phyloP scores from a whole-genome alignment of 208 protist genomes.

The Lotmaria passim region DNA sequence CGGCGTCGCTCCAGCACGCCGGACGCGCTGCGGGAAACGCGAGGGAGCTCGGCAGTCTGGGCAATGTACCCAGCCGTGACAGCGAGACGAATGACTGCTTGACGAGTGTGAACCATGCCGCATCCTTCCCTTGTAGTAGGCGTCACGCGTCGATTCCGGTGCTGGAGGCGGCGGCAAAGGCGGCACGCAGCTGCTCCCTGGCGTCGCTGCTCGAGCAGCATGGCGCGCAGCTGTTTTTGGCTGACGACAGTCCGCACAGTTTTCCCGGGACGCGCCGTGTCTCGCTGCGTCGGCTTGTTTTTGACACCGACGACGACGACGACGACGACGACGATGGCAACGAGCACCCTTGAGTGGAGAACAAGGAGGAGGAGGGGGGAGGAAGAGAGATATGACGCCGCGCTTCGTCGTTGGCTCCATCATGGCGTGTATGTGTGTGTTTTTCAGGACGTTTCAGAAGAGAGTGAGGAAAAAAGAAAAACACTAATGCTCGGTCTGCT shows the following conservation, averaged over 20 bases:
- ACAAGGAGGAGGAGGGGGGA: too few species aligned
- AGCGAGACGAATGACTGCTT: background rate
- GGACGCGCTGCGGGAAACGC: too few species aligned
- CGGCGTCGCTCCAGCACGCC: background rate
- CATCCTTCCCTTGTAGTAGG: background rate
- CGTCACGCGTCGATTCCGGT: background rate
- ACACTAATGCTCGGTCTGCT: too few species aligned
- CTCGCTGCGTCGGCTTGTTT: conserved; percentile 6
- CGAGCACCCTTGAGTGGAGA: too few species aligned
- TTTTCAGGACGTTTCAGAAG: too few species aligned
- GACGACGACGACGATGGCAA: background rate
- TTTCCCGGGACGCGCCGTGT: conserved; percentile 15
- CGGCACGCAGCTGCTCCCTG: background rate
- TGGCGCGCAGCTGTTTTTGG: background rate
- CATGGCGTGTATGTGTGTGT: too few species aligned
- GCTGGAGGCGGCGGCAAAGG: background rate
- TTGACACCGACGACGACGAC: conserved; percentile 1
- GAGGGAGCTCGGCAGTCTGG: background rate
- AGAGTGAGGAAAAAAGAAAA: too few species aligned
- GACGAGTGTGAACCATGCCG: background rate
- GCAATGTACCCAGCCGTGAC: background rate
- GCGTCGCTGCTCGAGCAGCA: background rate
- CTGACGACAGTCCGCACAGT: background rate
- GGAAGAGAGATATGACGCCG: too few species aligned
- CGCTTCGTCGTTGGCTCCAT: too few species aligned